Evolutionary conservation across 345 rosid species (phyloP).

Genomic region (Ceriops zippeliana): DNA sequence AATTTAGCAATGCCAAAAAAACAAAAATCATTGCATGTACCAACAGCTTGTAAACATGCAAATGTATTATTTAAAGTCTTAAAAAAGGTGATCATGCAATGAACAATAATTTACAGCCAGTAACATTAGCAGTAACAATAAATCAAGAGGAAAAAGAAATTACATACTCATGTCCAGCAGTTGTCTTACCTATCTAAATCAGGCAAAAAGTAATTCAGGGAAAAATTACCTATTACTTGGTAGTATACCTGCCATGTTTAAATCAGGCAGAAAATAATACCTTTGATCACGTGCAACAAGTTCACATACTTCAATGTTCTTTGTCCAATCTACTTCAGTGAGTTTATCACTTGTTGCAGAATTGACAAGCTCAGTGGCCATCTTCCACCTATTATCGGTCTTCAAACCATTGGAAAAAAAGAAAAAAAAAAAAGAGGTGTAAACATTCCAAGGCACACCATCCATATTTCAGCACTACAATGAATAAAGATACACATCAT

Average conservation of each 20-base stretch:
- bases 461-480: too few relatives aligned
- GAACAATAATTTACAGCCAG: too few relatives aligned
- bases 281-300: slow-evolving; percentile 67
- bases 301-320: slow-evolving; percentile 91
- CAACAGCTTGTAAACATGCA: background rate
- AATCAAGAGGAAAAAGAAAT: too few relatives aligned
- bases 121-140: too few relatives aligned
- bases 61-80: background rate
- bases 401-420: background rate
- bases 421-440: background rate
- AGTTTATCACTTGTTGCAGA: slow-evolving; percentile 87
- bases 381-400: slow-evolving; percentile 23
- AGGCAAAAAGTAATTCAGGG: too few relatives aligned
- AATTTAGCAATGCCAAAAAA: background rate
- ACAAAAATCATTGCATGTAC: background rate
- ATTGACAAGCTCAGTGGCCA: slow-evolving; percentile 89
- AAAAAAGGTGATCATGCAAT: too few relatives aligned
- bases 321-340: slow-evolving; percentile 80
- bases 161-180: too few relatives aligned
- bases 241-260: too few relatives aligned
- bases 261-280: slow-evolving; percentile 28
- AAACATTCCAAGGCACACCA: background rate
- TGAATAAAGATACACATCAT: too few relatives aligned
- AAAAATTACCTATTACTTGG: too few relatives aligned
- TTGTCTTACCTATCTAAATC: too few relatives aligned